Base-by-base conservation (phyloP, 2,329 filamentous ascomycete genomes). In the Trematosphaeria pertusa region DNA sequence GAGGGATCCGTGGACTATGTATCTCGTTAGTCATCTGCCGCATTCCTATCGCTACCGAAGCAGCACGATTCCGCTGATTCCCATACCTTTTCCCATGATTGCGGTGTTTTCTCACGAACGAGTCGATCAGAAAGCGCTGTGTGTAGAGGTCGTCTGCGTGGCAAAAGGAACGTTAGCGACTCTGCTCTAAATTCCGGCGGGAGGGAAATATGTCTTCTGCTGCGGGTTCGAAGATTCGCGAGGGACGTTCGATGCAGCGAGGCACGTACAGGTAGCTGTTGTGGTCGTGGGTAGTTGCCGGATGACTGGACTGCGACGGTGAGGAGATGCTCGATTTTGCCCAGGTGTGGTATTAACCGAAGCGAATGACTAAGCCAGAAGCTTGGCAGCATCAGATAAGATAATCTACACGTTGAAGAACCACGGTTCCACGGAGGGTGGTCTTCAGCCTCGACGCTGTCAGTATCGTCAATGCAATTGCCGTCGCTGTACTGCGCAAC, bases 1-100 rank as follows among this genome's bases (percentile, higher is more conserved):
- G 80, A 94, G 88, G 76, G 89, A 94, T 78, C 89, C 89, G 87
- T 93, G 89, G 79, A 93, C 89, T n/a, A n/a, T n/a, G n/a, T n/a
- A n/a, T n/a, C n/a, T n/a, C n/a, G n/a, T n/a, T n/a, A n/a, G n/a
- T n/a, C n/a, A n/a, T n/a, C n/a, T n/a, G n/a, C n/a, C n/a, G n/a
- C n/a, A n/a, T n/a, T n/a, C n/a, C n/a, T n/a, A n/a, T n/a, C n/a
- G n/a, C n/a, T n/a, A n/a, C n/a, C n/a, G n/a, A n/a, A n/a, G n/a
- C n/a, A n/a, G n/a, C n/a, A n/a, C n/a, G n/a, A n/a, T n/a, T n/a
- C n/a, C n/a, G n/a, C n/a, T n/a, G n/a, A n/a, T n/a, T n/a, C n/a
- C n/a, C n/a, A n/a, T n/a, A n/a, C n/a, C n/a, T 83, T 93, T 93
- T 82, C 89, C 89, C 89, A 93, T 92, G 78, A 77, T 88, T 80